Conservation (phyloP, 225 moss, liverwort and hornwort genomes). For the Climacium dendroides region DNA sequence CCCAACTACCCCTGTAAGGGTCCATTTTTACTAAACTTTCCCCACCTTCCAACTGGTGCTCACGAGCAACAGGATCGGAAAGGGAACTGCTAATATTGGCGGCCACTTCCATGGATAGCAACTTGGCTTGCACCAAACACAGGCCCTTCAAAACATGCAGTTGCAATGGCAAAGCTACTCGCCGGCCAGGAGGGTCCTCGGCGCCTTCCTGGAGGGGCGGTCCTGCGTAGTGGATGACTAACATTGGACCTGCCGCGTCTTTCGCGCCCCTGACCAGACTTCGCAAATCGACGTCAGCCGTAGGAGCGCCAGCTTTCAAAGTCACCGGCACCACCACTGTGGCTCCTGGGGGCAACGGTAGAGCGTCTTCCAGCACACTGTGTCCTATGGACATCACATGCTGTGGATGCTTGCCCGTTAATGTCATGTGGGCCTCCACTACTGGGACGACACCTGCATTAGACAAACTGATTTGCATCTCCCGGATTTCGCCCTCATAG, state of each 20-base stretch:
- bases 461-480: conserved; percentile 81
- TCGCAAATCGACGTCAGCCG: conserved; percentile 60
- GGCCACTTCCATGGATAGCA: conserved; percentile 96
- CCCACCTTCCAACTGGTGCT: conserved; percentile 19
- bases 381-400: conserved; percentile 89
- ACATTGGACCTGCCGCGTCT: conserved; percentile 69
- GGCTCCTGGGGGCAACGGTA: conserved; percentile 84
- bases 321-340: conserved; percentile 82
- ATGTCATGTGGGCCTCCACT: conserved; percentile 83
- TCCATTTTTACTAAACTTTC: conserved; percentile 79
- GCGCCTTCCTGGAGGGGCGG: conserved; percentile 43
- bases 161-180: conserved; percentile 82
- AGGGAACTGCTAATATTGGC: conserved; percentile 88
- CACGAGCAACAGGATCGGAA: conserved; percentile 39
- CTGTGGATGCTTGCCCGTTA: conserved; percentile 85
- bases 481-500: conserved; percentile 90
- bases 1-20: conserved; percentile 98
- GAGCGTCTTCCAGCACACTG: conserved; percentile 55
- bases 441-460: conserved; percentile 96
- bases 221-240: conserved; percentile 96
- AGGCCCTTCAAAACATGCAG: conserved; percentile 87
- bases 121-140: conserved; percentile 77
- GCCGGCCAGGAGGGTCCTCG: conserved; percentile 68
- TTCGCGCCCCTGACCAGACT: conserved; percentile 32
- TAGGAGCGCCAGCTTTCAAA: conserved; percentile 89